Evolutionary conservation across 2,329 filamentous ascomycete genomes (phyloP).

Genomic region (Fusarium praegraminearum): DNA sequence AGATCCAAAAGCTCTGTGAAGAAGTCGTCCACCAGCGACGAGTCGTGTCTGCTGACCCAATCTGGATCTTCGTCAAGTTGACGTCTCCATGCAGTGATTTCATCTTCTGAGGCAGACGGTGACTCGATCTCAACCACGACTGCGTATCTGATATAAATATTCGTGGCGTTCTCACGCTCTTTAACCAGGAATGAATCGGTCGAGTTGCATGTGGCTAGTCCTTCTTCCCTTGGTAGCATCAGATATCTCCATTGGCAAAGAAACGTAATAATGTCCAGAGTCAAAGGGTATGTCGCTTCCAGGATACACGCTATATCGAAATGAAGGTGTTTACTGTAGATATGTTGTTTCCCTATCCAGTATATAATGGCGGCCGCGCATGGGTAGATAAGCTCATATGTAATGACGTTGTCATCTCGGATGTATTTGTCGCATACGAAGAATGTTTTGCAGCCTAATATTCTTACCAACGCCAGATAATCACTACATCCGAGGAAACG

Average conservation of each 20-base stretch:
- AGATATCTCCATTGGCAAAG: constrained; percentile 19
- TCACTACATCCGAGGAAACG: not conserved
- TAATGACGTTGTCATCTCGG: not conserved
- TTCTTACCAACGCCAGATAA: constrained; percentile 2
- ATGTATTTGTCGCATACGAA: constrained; percentile 13
- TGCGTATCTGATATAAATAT: constrained; percentile 4
- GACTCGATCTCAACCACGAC: not conserved
- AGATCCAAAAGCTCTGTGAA: constrained; percentile 3
- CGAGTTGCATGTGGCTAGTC: not conserved
- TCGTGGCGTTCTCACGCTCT: not conserved
- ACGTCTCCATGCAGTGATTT: constrained; percentile 1
- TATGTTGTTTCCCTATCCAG: not conserved
- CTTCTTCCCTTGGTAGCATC: not conserved
- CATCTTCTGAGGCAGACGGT: not conserved
- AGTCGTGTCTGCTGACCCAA: constrained; percentile 9
- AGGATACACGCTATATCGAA: constrained; percentile 2
- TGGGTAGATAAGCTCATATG: constrained; percentile 14
- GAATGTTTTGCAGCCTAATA: constrained; percentile 4
- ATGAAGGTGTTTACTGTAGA: constrained; percentile 9
- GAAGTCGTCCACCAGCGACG: constrained; percentile 1
- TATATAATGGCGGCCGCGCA: constrained; percentile 2
- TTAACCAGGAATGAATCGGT: not conserved
- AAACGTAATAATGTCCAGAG: constrained; percentile 2
- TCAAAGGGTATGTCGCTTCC: constrained; percentile 1
- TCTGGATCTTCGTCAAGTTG: constrained; percentile 4